Percentiles rank a stretch among this genome's conserved stretches.
Conservation (phyloP, 768 basidiomycete genomes). For the Trametes sanguinea region DNA sequence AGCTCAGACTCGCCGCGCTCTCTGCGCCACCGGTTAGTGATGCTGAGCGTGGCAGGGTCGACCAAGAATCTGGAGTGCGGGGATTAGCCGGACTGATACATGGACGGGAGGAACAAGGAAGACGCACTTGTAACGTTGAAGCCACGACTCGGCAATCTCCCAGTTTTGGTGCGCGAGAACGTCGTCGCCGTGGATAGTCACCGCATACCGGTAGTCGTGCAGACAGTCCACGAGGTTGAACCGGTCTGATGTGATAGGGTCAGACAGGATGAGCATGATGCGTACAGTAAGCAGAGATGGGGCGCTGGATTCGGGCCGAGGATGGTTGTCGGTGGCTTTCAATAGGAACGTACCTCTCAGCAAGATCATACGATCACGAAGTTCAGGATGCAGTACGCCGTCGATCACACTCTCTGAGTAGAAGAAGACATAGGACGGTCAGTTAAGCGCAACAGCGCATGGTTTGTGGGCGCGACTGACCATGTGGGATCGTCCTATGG, state of each 20-base stretch:
- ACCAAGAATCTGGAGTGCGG: slow-evolving; percentile 64
- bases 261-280: neutral
- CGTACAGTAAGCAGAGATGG: too few relatives aligned
- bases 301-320: neutral
- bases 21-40: slow-evolving; percentile 86
- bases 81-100: neutral
- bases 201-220: slow-evolving; percentile 64
- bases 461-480: slow-evolving; percentile 40
- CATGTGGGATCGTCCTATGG: slow-evolving; percentile 78
- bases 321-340: neutral
- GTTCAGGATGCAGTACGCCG: slow-evolving; percentile 82
- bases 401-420: slow-evolving; percentile 85
- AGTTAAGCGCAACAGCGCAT: slow-evolving; percentile 12
- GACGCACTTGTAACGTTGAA: slow-evolving; percentile 74
- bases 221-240: slow-evolving; percentile 82
- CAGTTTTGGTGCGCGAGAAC: slow-evolving; percentile 87
- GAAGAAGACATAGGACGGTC: neutral
- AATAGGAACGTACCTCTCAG: slow-evolving; percentile 59
- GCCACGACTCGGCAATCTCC: slow-evolving; percentile 85
- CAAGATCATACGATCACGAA: slow-evolving; percentile 90
- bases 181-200: slow-evolving; percentile 87
- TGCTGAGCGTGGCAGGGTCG: slow-evolving; percentile 66
- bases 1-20: slow-evolving; percentile 75
- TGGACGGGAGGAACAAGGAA: neutral
- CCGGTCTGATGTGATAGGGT: slow-evolving; percentile 49